Evolutionary conservation across 148 eudicot genomes (phyloP), one percentile per base, ranked within the genome.

Genomic region (Rhododendron ovatum): DNA sequence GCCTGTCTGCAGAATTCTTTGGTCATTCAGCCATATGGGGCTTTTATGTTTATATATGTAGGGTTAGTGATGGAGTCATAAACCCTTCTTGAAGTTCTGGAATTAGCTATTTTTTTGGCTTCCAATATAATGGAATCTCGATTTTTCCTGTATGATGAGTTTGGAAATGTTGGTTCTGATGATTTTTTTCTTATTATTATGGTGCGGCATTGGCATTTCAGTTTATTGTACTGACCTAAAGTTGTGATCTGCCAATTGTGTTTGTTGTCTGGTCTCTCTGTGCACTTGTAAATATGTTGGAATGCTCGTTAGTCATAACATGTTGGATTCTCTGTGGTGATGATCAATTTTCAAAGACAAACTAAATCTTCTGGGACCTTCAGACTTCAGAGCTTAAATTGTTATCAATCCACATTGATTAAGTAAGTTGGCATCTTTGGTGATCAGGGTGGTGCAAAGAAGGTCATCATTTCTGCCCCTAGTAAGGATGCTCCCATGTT

Each of bases 401-500:
- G 43, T 69, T 26, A 1, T 20, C 53, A 3, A 81, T 10, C 71
- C 47, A 75, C 35, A 2, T 47, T 6, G 11, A 8, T 59, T 78
- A 26, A 39, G n/a, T n/a, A 3, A 30, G 33, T 41, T 77, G 37
- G 45, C 53, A 7, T 84, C 20, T 26, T 80, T 81, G 71, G 26
- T 84, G 22, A 63, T 37, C 88, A 93, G 95, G 95, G 95, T 81
- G 95, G 95, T 78, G 93, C 93, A 17, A 93, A 93, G 92, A 93
- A 93, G 76, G 95, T 93, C 59, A 77, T 92, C 65, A 92, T 92
- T 65, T 91, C 94, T 63, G 94, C 94, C 53, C 94, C 95, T 15
- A 93, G 95, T 84, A 91, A 89, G 84, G 93, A 93, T 86, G 94
- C 94, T 63, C 93, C 94, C 17, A 93, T 93, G 95, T 93, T 93